These are phyloP conservation scores for Aspergillus sp. DNA, from an alignment of 2,329 filamentous ascomycete species.

Conservation along the genomic window DNA sequence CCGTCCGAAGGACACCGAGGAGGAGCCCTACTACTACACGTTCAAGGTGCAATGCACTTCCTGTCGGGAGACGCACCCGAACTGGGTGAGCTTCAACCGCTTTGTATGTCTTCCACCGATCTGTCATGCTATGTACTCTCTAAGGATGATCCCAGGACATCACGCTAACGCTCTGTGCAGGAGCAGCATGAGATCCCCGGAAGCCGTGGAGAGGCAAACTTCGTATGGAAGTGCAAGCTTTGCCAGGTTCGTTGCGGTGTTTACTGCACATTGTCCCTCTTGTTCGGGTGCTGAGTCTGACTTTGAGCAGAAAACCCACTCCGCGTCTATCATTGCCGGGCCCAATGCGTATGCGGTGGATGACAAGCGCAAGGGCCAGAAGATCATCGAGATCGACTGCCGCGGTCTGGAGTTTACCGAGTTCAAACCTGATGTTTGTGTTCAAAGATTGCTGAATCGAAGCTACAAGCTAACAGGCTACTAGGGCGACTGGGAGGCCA, in stretches of 20 bases:
- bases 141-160: too few relatives aligned
- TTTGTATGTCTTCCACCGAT: conserved; percentile 60
- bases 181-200: conserved; percentile 88
- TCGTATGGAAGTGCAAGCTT: conserved; percentile 99
- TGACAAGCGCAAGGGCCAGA: conserved; percentile 63
- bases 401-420: conserved; percentile 88
- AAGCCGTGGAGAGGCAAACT: conserved; percentile 93
- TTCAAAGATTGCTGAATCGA: neutral
- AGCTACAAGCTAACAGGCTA: neutral
- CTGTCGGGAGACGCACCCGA: conserved; percentile 85
- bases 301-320: conserved; percentile 44
- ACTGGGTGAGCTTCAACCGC: conserved; percentile 79
- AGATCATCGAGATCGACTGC: conserved; percentile 88
- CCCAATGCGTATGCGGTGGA: conserved; percentile 63
- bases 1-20: conserved; percentile 75
- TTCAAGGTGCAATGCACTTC: conserved; percentile 99
- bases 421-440: conserved; percentile 81
- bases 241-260: conserved; percentile 69
- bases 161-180: conserved; percentile 43
- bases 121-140: neutral
- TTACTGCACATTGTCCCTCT: neutral
- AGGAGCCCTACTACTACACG: conserved; percentile 89
- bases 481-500: conserved; percentile 86
- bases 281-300: neutral
- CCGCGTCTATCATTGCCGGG: conserved; percentile 74